Percentiles rank a stretch among this genome's conserved stretches.
Conservation (phyloP, 1,139 yeast species). For the Kurtzmaniella quercitrusa region DNA sequence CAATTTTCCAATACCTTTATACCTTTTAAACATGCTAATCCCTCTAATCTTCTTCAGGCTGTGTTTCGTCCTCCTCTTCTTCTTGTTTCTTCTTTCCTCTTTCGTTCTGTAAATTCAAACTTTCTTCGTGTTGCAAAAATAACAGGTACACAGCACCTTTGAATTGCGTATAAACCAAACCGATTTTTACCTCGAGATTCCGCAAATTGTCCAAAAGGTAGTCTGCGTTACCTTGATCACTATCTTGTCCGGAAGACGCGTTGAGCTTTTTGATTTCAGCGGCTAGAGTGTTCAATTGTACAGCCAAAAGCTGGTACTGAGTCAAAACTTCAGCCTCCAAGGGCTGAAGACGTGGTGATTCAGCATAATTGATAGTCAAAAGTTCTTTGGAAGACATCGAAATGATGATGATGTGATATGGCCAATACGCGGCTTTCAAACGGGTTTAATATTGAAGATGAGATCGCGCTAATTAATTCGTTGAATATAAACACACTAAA, state of each 20-base stretch:
- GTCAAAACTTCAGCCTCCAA: slow-evolving; percentile 38
- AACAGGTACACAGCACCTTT: slow-evolving; percentile 66
- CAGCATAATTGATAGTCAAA: slow-evolving; percentile 24
- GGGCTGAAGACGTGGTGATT: slow-evolving; percentile 27
- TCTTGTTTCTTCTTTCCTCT: slow-evolving; percentile 3
- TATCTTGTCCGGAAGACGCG: slow-evolving; percentile 9
- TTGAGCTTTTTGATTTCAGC: slow-evolving; percentile 30
- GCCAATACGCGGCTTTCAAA: too few relatives aligned
- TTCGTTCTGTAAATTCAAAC: slow-evolving; percentile 7
- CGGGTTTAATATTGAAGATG: too few relatives aligned
- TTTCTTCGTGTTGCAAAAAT: slow-evolving; percentile 39
- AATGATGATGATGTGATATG: neutral
- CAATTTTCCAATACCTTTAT: too few relatives aligned
- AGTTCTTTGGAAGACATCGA: slow-evolving; percentile 13
- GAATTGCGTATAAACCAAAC: slow-evolving; percentile 60
- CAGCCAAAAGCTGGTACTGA: slow-evolving; percentile 47
- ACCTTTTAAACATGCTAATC: too few relatives aligned
- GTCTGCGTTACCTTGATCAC: slow-evolving; percentile 14
- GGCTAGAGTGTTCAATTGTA: slow-evolving; percentile 33
- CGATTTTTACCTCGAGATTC: slow-evolving; percentile 59
- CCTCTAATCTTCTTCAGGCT: neutral
- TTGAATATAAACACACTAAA: too few relatives aligned
- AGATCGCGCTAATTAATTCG: too few relatives aligned
- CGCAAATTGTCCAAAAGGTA: slow-evolving; percentile 48
- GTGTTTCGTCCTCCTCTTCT: slow-evolving; percentile 2